Evolutionary conservation across 208 protist genomes (phyloP), one percentile per base, ranked within the genome.

Genomic region (Phytomonas serpens): DNA sequence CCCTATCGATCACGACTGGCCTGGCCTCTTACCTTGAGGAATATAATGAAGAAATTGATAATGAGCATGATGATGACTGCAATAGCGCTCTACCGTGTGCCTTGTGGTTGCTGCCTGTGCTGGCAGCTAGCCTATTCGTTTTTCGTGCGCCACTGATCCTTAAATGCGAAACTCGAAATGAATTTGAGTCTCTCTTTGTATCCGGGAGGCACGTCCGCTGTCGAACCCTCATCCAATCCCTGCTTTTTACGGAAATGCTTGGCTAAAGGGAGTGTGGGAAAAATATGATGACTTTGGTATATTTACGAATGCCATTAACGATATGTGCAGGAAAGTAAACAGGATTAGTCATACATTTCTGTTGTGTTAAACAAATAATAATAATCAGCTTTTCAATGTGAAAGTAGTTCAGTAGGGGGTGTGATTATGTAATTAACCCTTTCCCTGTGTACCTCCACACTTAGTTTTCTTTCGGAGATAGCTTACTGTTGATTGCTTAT

Each of bases 41-140:
- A 6, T 57, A 57, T 27, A 57, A 3, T 32, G 65, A 63, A n/a
- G 51, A 38, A 40, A 38, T 38, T 9, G 38, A 75, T 51, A 40
- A 27, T 27, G 29, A 32, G 23, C 30, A 65, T 31, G 73, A 63
- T 19, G 65, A 30, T 27, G 30, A 69, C 31, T 34, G 33, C 34
- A 31, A 14, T 0, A 52, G 29, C 37, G 10, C 16, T 61, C 32
- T 30, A 3, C 82, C 89, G 19, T 92, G 82, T 69, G 86, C 86
- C 9, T 74, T 94, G 72, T 93, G 87, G 92, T 61, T 96, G 33
- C 61, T 96, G 16, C 82, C 92, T 3, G 51, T 94, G 38, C 69
- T 93, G 52, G 92, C 92, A 33, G 92, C 92, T 33, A 80, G 71
- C 34, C 63, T 97, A 27, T 90, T 97, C 72, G 80, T 90, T n/a